Evolutionary conservation across 495 filamentous ascomycete genomes (phyloP), one percentile per base, ranked within the genome.

Genomic region (Xylaria flabelliformis): DNA sequence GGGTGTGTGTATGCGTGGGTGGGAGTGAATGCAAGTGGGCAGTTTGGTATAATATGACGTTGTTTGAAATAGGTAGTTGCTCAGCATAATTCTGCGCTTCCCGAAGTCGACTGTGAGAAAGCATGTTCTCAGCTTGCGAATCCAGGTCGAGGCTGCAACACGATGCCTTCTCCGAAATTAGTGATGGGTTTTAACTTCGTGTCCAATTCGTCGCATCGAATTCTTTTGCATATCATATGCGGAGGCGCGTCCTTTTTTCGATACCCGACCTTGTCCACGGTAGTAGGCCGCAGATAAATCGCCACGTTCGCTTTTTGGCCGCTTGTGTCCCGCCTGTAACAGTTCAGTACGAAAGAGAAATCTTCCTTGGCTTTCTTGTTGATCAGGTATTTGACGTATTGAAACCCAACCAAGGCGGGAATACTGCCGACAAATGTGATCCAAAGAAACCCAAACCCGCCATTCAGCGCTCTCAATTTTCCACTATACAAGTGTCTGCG

Each of bases 331-430:
- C 61, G 61, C 21, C 61, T 64, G 39, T 46, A 64, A 10, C 61
- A 64, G 41, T 64, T 64, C 61, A 64, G n/a, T 21, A 41, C 9
- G 4, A 64, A 64, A 21, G 61, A 12, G 39, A 64, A 64, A 26
- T 64, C 39, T n/a, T 64, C 61, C 41, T 64, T 64, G n/a, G 61
- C 61, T 46, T 46, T 44, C 24, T 64, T 46, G 21, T 64, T 64
- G 3, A 64, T 19, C 3, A 12, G 3, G 13, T 64, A 41, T 19
- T 46, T 64, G 21, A 64, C 61, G 41, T 64, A 64, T 17, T 21
- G n/a, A n/a, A 64, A 64, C 21, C 61, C 61, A 29, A 46, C 1
- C 8, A 4, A 10, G 1, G 39, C 61, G 5, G 39, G 39, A 34
- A 64, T 64, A 32, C 13, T 24, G 29, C 61, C 61, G 4, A 64